A percentile compares a stretch with the other conserved stretches of the same genome.
Evolutionary conservation across 2,329 filamentous ascomycete species (phyloP).

Genomic region (Leptodontidium sp.): DNA sequence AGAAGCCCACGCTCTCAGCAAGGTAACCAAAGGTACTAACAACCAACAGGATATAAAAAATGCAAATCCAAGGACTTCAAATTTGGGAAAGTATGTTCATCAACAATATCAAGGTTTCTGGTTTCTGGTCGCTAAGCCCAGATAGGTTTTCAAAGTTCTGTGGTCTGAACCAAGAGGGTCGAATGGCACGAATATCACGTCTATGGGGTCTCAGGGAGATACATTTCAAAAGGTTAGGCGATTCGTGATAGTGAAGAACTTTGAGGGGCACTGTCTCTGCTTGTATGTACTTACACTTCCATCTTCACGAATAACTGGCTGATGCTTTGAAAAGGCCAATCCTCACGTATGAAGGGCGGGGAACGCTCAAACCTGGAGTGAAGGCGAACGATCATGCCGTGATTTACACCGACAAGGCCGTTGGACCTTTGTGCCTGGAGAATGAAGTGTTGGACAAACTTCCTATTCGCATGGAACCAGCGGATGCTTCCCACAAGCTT

Average conservation of each 20-base stretch:
- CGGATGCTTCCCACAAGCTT: slow-evolving; percentile 23
- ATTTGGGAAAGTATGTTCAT: background rate
- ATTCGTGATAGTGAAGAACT: slow-evolving; percentile 30
- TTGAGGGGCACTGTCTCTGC: slow-evolving; percentile 32
- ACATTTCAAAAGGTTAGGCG: slow-evolving; percentile 30
- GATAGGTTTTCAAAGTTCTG: slow-evolving; percentile 25
- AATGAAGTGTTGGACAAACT: too few species aligned
- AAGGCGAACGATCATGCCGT: slow-evolving; percentile 7
- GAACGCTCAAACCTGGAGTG: slow-evolving; percentile 31
- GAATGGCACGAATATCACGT: slow-evolving; percentile 1
- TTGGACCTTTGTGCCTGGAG: too few species aligned
- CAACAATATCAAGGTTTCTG: too few species aligned
- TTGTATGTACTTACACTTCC: slow-evolving; percentile 28
- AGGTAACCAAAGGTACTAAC: background rate
- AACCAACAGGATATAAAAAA: background rate
- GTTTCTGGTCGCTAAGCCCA: background rate
- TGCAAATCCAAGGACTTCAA: background rate
- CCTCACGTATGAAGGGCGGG: slow-evolving; percentile 22
- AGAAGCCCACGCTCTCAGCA: too few species aligned
- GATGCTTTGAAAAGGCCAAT: slow-evolving; percentile 18
- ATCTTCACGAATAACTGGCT: background rate
- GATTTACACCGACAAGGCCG: slow-evolving; percentile 1
- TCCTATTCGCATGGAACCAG: slow-evolving; percentile 24
- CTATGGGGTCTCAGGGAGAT: background rate
- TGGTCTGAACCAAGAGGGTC: slow-evolving; percentile 21